Evolutionary conservation across 73 alveolate species (phyloP), one percentile per base, ranked within the genome.

Genomic region (Effrenium voratum): DNA sequence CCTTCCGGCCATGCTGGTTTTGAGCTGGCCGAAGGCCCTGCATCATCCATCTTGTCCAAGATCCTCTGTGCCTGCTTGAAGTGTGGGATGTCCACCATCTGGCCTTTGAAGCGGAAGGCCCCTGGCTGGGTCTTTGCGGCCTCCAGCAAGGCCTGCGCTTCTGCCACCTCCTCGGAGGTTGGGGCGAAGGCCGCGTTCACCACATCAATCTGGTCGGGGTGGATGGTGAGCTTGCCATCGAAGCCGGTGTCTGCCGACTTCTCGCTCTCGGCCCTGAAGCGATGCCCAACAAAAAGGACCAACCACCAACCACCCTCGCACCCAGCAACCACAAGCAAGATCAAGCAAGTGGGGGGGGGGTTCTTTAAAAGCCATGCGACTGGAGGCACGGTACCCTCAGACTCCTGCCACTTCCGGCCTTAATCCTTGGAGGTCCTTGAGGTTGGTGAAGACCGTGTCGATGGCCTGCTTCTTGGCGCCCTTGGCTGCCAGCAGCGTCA

Each of bases 81-180:
- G 46, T 87, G 95, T 12, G 95, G 95, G 84, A 87, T 87, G 95
- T 87, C 95, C 66, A 87, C 95, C 95, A 87, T 87, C 95, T 87
- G 95, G 16, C 95, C 95, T 40, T 87, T 87, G 76, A 87, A 87
- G 22, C 95, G 95, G 95, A 87, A 87, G 36, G 95, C 95, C 63
- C 95, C 95, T 5, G 95, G 95, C 72, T 87, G 95, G 40, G 84
- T 28, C 70, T 87, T 87, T 41, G 95, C 95, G 19, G 95, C 95
- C 46, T 87, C 95, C 72, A 87, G 50, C 22, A 87, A 85, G 34
- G 60, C 95, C 38, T 66, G 36, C 5, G 95, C 95, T 68, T 87
- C 95, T 16, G 95, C 95, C 28, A 87, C 95, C 76, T 87, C 95
- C 46, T 60, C 46, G 55, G 5, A 47, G 45, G 49, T 87, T 36